phyloP scores from a whole-genome alignment of 83 land plant species.

The Isoetes engelmannii region DNA sequence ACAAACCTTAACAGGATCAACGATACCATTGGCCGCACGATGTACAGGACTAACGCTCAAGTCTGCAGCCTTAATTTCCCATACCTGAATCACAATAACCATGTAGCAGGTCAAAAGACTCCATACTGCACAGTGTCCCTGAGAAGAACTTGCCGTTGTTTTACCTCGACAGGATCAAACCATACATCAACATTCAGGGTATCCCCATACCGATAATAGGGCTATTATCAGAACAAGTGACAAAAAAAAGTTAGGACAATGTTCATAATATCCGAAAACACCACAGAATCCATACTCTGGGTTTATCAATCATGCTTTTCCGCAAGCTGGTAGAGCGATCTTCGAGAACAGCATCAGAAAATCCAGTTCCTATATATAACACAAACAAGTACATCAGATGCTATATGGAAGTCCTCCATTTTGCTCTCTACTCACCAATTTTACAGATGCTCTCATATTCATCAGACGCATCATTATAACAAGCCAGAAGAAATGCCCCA shows the following conservation, averaged over 20 bases:
- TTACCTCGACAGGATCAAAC: slow-evolving; percentile 95
- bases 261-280: background rate
- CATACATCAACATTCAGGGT: slow-evolving; percentile 89
- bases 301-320: slow-evolving; percentile 61
- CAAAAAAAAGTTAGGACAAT: background rate
- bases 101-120: background rate
- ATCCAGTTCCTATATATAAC: slow-evolving; percentile 70
- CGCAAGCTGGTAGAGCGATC: slow-evolving; percentile 89
- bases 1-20: slow-evolving; percentile 71
- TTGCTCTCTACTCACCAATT: slow-evolving; percentile 49
- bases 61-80: slow-evolving; percentile 99
- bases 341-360: slow-evolving; percentile 81
- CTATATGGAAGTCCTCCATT: too few relatives aligned
- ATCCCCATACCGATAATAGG: slow-evolving; percentile 80
- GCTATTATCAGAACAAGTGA: slow-evolving; percentile 35
- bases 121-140: background rate
- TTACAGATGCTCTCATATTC: slow-evolving; percentile 97
- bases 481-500: slow-evolving; percentile 96
- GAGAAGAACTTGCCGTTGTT: background rate
- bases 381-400: too few relatives aligned
- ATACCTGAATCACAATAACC: slow-evolving; percentile 48
- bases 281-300: slow-evolving; percentile 51
- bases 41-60: slow-evolving; percentile 97
- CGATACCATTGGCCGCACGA: slow-evolving; percentile 78
- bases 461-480: slow-evolving; percentile 76